Conservation (phyloP, 164 flowering plant genomes). For the Vitis cinerea region DNA sequence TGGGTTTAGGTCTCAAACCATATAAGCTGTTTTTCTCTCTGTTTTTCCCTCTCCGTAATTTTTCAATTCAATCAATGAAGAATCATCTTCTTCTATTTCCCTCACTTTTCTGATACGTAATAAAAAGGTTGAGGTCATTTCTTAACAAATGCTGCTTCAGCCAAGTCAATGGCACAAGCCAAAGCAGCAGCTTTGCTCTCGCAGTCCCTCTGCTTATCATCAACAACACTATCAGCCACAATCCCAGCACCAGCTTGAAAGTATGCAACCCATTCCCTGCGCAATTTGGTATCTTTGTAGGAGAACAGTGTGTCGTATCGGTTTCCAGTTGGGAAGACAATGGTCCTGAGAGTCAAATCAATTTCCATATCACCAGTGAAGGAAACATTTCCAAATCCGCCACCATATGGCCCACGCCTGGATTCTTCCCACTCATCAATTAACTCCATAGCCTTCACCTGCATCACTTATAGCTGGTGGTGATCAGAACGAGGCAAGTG, state of each 20-base stretch:
- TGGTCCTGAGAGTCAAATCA: conserved; percentile 79
- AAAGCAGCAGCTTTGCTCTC: conserved; percentile 7
- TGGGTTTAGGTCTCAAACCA: too few relatives aligned
- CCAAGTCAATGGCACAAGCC: conserved; percentile 9
- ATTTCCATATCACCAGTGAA: conserved; percentile 87
- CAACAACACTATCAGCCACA: conserved; percentile 71
- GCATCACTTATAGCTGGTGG: conserved; percentile 9
- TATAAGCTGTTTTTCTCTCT: too few relatives aligned
- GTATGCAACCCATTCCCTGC: conserved; percentile 88
- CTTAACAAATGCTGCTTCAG: conserved; percentile 4
- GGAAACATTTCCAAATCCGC: conserved; percentile 85
- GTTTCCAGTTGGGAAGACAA: conserved; percentile 68
- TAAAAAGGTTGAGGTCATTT: not conserved
- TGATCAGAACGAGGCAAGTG: not conserved
- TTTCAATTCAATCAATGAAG: too few relatives aligned
- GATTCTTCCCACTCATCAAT: conserved; percentile 71
- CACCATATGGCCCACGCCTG: conserved; percentile 92
- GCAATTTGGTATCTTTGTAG: conserved; percentile 48
- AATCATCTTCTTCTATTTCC: too few relatives aligned
- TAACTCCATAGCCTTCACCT: conserved; percentile 94
- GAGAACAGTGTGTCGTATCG: conserved; percentile 77
- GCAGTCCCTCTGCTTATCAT: conserved; percentile 8
- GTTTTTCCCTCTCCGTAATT: too few relatives aligned
- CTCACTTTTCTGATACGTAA: too few relatives aligned
- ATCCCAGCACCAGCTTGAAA: conserved; percentile 94